Evolutionary conservation across 768 basidiomycete genomes (phyloP).

Genomic region (Tephrocybe sp.): DNA sequence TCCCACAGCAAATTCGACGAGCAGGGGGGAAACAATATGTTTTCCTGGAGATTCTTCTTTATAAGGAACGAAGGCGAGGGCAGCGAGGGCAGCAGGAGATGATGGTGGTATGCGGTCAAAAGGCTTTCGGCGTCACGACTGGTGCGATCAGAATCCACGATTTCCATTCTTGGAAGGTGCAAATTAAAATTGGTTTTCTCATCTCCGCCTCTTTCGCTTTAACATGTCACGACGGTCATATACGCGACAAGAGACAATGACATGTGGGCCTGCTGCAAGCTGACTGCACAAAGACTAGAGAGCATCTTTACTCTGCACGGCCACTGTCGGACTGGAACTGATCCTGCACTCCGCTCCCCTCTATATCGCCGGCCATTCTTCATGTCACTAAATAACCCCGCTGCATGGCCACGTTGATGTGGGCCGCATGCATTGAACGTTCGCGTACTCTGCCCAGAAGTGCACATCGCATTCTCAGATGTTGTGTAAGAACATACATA

Average conservation of each 20-base stretch:
- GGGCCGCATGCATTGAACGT: too few relatives aligned
- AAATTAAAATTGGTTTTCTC: constrained; percentile 22
- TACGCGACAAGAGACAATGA: neutral
- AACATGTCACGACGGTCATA: neutral
- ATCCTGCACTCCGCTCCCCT: neutral
- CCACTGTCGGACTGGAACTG: constrained; percentile 1
- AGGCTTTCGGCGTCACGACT: constrained; percentile 17
- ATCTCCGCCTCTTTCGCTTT: constrained; percentile 34
- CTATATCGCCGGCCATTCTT: constrained; percentile 3
- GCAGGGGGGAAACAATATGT: neutral
- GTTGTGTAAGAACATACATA: constrained; percentile 6
- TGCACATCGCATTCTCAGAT: constrained; percentile 7
- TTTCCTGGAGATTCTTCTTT: too few relatives aligned
- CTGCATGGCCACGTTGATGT: neutral
- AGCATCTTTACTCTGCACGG: too few relatives aligned
- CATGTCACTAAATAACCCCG: neutral
- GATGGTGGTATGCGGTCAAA: constrained; percentile 22
- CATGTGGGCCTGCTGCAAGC: neutral
- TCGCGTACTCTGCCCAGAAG: neutral
- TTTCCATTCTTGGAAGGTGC: constrained; percentile 20
- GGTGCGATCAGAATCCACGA: constrained; percentile 21
- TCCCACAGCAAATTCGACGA: too few relatives aligned
- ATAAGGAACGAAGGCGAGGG: neutral
- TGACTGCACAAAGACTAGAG: too few relatives aligned
- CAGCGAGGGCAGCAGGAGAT: constrained; percentile 10